Evolutionary conservation across 2,329 filamentous ascomycete species (phyloP), one percentile per base, ranked within the genome.

Genomic region (Fusarium dimerum): DNA sequence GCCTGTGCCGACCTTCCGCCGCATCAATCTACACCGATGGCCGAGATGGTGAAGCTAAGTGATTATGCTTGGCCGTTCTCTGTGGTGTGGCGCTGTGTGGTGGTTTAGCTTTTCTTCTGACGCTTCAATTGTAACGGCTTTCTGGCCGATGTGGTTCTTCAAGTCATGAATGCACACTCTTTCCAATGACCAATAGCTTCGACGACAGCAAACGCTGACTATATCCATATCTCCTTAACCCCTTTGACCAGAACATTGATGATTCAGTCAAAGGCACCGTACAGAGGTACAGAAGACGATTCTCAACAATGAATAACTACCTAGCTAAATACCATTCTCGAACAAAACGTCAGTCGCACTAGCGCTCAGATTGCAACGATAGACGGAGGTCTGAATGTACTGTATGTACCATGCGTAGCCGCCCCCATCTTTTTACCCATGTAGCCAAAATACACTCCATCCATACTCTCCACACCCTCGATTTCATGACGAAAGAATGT

Each of bases 291-390:
- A n/a, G n/a, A n/a, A n/a, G n/a, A n/a, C n/a, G n/a, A n/a, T n/a
- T n/a, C n/a, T n/a, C n/a, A n/a, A n/a, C n/a, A n/a, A n/a, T n/a
- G n/a, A n/a, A n/a, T n/a, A n/a, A n/a, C n/a, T n/a, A n/a, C n/a
- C n/a, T n/a, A n/a, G n/a, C n/a, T n/a, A n/a, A n/a, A n/a, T n/a
- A 54, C 54, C 59, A 43, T 61, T 61, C 58, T 59, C 48, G 58
- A 61, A 61, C 48, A 59, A 54, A 36, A 56, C 34, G 55, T 56
- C 50, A 53, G 40, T 58, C 44, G 40, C 54, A 40, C 57, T 60
- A 60, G 54, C 48, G 45, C 47, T 39, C 47, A 48, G 39, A 36
- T 55, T 43, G 40, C 47, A 53, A 43, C 41, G 36, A 30, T 38
- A 40, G 48, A 48, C 51, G 26, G 43, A 50, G 20, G 7, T 7